Evolutionary conservation across 805 yeast genomes (phyloP).

Genomic region (Scheffersomyces stipitis): DNA sequence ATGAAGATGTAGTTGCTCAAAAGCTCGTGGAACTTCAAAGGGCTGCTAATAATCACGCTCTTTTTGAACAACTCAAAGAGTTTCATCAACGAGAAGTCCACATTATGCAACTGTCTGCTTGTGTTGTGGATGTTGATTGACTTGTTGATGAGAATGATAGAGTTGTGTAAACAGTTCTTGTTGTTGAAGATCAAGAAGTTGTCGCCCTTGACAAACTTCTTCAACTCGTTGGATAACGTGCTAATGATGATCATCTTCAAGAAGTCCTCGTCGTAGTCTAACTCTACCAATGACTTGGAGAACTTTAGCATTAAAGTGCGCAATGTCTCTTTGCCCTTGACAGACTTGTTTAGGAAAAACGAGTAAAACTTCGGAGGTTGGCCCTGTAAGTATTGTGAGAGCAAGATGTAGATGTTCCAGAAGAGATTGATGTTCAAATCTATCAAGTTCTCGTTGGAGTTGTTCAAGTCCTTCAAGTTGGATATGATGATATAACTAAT

Average conservation of each 20-base stretch:
- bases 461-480: constrained; percentile 23
- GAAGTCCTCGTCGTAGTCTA: constrained; percentile 18
- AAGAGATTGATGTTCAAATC: constrained; percentile 32
- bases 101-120: not conserved
- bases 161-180: constrained; percentile 48
- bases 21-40: constrained; percentile 50
- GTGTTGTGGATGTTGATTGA: constrained; percentile 18
- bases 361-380: constrained; percentile 19
- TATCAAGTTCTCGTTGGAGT: constrained; percentile 27
- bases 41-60: constrained; percentile 50
- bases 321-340: constrained; percentile 5
- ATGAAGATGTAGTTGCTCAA: constrained; percentile 47
- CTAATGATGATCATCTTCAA: constrained; percentile 26
- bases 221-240: constrained; percentile 37
- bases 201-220: constrained; percentile 17
- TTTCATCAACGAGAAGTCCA: constrained; percentile 1
- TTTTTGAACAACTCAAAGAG: constrained; percentile 47
- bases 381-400: constrained; percentile 40
- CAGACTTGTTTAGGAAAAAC: constrained; percentile 12
- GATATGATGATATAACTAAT: constrained; percentile 43
- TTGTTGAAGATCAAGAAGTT: constrained; percentile 28
- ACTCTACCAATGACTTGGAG: constrained; percentile 20
- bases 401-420: constrained; percentile 50
- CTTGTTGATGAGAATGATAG: constrained; percentile 53
- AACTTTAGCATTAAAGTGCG: constrained; percentile 23